Evolutionary conservation across 2,329 filamentous ascomycete species (phyloP).

Genomic region (Alternaria dauci): DNA sequence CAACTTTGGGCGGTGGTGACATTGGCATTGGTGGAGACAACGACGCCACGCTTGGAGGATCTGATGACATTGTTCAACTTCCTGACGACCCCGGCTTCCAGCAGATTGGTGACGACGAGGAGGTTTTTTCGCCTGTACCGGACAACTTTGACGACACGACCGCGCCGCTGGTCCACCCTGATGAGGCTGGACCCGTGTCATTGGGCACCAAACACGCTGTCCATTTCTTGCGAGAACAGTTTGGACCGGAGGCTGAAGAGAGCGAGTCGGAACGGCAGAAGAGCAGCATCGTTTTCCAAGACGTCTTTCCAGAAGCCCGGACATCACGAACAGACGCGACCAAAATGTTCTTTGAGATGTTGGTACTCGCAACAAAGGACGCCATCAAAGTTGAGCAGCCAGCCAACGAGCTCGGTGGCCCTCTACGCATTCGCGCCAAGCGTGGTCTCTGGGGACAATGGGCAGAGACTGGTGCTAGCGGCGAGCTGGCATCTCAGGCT

Average conservation of each 20-base stretch:
- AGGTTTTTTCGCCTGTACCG: constrained; percentile 47
- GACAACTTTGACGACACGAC: constrained; percentile 81
- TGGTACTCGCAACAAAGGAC: constrained; percentile 96
- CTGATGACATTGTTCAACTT: constrained; percentile 41
- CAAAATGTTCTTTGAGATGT: constrained; percentile 98
- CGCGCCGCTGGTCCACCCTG: constrained; percentile 77
- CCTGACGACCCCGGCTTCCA: constrained; percentile 37
- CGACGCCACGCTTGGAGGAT: constrained; percentile 36
- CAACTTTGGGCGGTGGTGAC: constrained; percentile 55
- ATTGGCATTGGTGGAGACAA: constrained; percentile 54
- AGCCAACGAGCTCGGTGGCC: constrained; percentile 72
- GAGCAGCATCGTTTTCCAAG: constrained; percentile 84
- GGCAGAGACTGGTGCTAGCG: constrained; percentile 71
- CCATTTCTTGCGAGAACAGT: constrained; percentile 88
- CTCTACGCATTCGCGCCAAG: constrained; percentile 87
- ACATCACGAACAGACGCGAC: constrained; percentile 91
- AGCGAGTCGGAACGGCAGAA: constrained; percentile 75
- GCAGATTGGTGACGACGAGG: constrained; percentile 45
- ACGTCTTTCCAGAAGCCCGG: constrained; percentile 81
- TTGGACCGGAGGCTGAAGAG: constrained; percentile 76
- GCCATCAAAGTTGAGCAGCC: constrained; percentile 95
- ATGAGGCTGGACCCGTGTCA: constrained; percentile 85
- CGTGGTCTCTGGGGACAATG: constrained; percentile 95
- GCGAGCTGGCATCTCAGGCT: constrained; percentile 35
- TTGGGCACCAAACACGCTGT: constrained; percentile 95